Conservation (phyloP, 1,284 basidiomycete genomes). For the Tilletia caries region DNA sequence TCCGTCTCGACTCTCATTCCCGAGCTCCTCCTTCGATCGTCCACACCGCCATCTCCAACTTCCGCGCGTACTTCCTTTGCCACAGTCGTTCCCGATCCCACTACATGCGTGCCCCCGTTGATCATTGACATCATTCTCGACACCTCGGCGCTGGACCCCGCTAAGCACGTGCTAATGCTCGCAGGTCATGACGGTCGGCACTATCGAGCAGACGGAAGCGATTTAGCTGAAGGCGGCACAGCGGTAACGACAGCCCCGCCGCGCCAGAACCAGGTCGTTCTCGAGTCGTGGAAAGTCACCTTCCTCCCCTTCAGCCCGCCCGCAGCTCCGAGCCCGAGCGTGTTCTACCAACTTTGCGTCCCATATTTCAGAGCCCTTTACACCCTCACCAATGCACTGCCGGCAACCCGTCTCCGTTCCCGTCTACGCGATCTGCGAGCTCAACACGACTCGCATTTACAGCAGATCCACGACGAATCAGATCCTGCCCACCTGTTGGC, state of each 20-base stretch:
- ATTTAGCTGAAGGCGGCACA: too few species aligned
- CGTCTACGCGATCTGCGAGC: conserved; percentile 24
- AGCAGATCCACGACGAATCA: not conserved
- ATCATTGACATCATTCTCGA: conserved; percentile 53
- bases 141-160: conserved; percentile 32
- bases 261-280: conserved; percentile 23
- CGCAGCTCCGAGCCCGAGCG: conserved; percentile 39
- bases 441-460: not conserved
- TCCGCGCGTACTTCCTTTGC: not conserved
- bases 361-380: conserved; percentile 50
- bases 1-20: conserved; percentile 37
- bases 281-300: conserved; percentile 34
- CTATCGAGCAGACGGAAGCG: conserved; percentile 10
- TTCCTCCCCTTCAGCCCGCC: conserved; percentile 22
- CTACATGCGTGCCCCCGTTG: conserved; percentile 41
- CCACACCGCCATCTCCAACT: not conserved
- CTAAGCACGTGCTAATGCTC: conserved; percentile 45
- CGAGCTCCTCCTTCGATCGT: conserved; percentile 14
- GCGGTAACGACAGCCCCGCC: not conserved
- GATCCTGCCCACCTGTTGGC: conserved; percentile 18
- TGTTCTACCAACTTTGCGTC: conserved; percentile 53
- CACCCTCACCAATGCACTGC: conserved; percentile 41
- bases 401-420: conserved; percentile 37
- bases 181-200: conserved; percentile 24
- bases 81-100: not conserved